A percentile compares a stretch with the other conserved stretches of the same genome.
Conservation (phyloP, 2,329 filamentous ascomycete genomes). For the Pyrenophora seminiperda region DNA sequence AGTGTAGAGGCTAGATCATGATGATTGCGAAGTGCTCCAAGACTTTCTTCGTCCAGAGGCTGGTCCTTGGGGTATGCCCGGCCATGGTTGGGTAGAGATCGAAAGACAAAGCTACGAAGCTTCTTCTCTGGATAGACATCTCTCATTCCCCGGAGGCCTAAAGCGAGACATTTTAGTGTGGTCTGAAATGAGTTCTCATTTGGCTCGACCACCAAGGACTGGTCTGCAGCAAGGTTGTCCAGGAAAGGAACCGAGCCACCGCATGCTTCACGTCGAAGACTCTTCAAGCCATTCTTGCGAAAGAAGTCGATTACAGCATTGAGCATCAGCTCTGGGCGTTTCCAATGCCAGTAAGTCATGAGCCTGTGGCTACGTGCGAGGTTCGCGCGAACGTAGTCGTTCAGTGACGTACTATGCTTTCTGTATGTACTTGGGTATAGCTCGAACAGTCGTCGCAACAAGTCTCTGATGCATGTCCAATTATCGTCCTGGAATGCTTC, state of each 20-base stretch:
- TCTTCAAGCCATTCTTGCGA: conserved; percentile 57
- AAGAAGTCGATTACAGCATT: conserved; percentile 65
- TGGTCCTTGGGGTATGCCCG: conserved; percentile 65
- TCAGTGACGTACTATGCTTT: conserved; percentile 52
- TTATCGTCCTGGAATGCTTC: conserved; percentile 52
- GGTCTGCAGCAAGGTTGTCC: conserved; percentile 53
- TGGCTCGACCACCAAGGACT: conserved; percentile 51
- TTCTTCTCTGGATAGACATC: conserved; percentile 57
- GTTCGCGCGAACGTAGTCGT: conserved; percentile 59
- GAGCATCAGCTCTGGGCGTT: conserved; percentile 59
- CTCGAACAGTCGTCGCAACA: conserved; percentile 56
- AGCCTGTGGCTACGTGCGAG: conserved; percentile 60
- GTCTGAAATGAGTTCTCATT: conserved; percentile 64
- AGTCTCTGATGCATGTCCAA: conserved; percentile 55
- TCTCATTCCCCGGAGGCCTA: conserved; percentile 56
- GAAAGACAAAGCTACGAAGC: conserved; percentile 61
- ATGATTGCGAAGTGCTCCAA: conserved; percentile 65
- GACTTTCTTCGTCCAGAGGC: conserved; percentile 57
- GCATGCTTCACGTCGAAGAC: conserved; percentile 58
- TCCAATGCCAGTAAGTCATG: conserved; percentile 63
- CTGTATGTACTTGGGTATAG: conserved; percentile 53
- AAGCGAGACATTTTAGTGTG: conserved; percentile 62
- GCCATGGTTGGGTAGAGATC: conserved; percentile 65
- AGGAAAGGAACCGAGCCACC: conserved; percentile 61
- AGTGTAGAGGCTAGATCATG: conserved; percentile 65